These are phyloP conservation scores for Cyberlindnera mycetangii DNA, from an alignment of 805 yeast species.

Conservation along the genomic window DNA sequence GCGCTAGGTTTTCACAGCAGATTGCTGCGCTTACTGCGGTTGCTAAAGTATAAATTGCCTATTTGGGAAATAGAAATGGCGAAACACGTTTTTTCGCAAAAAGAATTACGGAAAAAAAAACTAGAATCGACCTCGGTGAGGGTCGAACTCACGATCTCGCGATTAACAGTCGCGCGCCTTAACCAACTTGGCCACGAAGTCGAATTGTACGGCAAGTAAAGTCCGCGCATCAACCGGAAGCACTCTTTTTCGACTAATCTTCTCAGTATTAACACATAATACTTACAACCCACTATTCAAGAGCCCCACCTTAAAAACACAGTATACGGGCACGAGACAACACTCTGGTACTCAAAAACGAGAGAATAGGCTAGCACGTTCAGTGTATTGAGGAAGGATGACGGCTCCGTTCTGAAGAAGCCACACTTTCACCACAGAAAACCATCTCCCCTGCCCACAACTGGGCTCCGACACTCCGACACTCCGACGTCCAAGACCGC, in stretches of 20 bases:
- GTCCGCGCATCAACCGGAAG: not conserved
- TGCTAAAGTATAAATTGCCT: not conserved
- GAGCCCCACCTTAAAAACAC: no score
- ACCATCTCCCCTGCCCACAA: no score
- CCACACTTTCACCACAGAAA: no score
- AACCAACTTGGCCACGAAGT: constrained; percentile 34
- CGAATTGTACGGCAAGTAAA: constrained; percentile 2
- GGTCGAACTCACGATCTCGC: constrained; percentile 52
- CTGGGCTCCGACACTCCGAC: no score
- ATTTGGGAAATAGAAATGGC: not conserved
- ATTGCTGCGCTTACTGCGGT: not conserved
- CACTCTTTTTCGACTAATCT: not conserved
- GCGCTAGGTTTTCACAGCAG: not conserved
- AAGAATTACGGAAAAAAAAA: constrained; percentile 5
- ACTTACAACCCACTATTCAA: no score
- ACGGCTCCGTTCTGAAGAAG: no score
- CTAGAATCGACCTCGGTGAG: constrained; percentile 46
- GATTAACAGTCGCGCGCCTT: constrained; percentile 54
- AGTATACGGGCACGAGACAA: no score
- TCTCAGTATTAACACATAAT: no score
- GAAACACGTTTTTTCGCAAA: not conserved
- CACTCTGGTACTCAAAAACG: no score
- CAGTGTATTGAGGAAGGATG: no score
- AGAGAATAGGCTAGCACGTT: no score
- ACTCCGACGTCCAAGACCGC: no score